Evolutionary conservation across 1,284 basidiomycete species (phyloP), one percentile per base, ranked within the genome.

Genomic region (Schizopora paradoxa): DNA sequence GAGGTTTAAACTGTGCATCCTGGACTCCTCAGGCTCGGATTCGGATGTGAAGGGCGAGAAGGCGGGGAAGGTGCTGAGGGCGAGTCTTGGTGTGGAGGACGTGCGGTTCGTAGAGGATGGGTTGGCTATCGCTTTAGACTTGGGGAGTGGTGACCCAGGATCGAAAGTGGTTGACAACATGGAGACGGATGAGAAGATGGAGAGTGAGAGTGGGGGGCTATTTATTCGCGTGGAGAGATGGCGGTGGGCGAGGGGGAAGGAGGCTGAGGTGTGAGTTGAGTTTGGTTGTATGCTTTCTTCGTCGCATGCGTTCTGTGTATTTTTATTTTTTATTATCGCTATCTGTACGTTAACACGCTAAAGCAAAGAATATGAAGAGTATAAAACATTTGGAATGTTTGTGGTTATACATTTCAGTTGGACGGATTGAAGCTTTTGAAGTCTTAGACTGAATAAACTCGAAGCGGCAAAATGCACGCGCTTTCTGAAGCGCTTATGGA

Each of bases 221-320:
- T 35, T 39, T 14, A 25, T 44, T 26, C 41, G 14, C 13, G 41
- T 48, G n/a, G 34, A 48, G 21, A 33, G 47, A 2, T 48, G 47
- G 47, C 41, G 42, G 5, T 48, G 35, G 35, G 41, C 36, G 6
- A 26, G 19, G 2, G 19, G 26, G 28, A 37, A 8, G 18, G 45
- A 47, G n/a, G 28, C n/a, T n/a, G n/a, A n/a, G n/a, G n/a, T n/a
- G n/a, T n/a, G n/a, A 10, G 28, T 31, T 31, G 28, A 14, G 28
- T 10, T 10, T 31, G 8, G 14, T 31, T 31, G 28, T 31, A 31
- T 31, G 8, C 14, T 31, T 10, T 31, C 28, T 31, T 31, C 28
- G 28, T 10, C 28, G 8, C 28, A 31, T 31, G 28, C 28, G 14
- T 31, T 8, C 10, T 31, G 28, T 31, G 28, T 14, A 31, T 10